Percentiles rank a stretch among this genome's conserved stretches.
Conservation (phyloP, 208 protist genomes). For the Leishmania braziliensis region DNA sequence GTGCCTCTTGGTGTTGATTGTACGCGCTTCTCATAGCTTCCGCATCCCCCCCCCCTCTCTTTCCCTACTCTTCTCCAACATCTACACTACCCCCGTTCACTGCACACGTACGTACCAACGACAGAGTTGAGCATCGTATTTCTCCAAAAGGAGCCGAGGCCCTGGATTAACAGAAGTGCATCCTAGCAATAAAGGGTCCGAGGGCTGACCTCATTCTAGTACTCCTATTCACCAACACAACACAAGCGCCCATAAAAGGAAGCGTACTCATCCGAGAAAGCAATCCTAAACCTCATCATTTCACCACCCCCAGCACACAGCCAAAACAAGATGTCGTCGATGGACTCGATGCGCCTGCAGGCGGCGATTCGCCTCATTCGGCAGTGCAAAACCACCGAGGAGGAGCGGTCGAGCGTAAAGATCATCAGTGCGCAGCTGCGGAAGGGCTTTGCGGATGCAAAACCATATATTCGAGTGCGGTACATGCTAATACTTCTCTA, state of each 20-base stretch:
- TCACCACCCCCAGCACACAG: background rate
- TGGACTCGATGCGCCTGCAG: slow-evolving; percentile 86
- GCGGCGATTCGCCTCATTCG: slow-evolving; percentile 98
- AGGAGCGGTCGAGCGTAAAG: slow-evolving; percentile 96
- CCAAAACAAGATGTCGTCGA: slow-evolving; percentile 49
- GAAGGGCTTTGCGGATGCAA: slow-evolving; percentile 93
- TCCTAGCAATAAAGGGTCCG: background rate
- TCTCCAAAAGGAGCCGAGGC: background rate
- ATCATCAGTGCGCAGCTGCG: slow-evolving; percentile 96
- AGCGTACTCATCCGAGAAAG: background rate
- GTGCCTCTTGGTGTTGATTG: background rate
- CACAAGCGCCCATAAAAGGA: background rate
- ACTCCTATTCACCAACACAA: background rate
- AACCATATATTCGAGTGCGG: slow-evolving; percentile 92
- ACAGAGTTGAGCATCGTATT: background rate
- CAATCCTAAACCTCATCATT: background rate
- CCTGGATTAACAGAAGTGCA: background rate
- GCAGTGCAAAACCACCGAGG: slow-evolving; percentile 95
- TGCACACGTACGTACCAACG: background rate
- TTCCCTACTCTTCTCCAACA: background rate
- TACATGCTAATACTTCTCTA: slow-evolving; percentile 99
- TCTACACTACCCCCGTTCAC: background rate
- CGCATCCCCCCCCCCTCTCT: background rate
- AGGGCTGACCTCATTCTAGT: background rate
- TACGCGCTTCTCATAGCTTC: no score